Percentiles rank a stretch among this genome's conserved stretches.
These are phyloP conservation scores for Sequoiadendron giganteum DNA, from an alignment of 75 land plant species.

Conservation along the genomic window DNA sequence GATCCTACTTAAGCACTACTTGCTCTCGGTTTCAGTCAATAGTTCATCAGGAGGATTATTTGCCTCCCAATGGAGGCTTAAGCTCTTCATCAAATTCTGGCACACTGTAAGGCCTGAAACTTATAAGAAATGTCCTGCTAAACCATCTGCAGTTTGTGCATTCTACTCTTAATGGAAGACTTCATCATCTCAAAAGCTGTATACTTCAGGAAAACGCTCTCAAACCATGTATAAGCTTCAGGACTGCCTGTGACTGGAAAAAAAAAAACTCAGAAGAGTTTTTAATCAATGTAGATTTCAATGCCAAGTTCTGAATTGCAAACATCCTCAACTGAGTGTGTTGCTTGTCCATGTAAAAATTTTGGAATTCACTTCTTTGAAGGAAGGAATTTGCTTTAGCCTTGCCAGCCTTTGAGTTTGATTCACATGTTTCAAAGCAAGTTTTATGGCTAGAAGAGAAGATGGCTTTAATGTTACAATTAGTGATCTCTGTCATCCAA, in stretches of 20 bases:
- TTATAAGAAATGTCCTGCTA: neutral
- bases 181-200: neutral
- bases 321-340: neutral
- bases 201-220: neutral
- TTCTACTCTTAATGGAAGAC: neutral
- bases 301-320: neutral
- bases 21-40: too few species aligned
- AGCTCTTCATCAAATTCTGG: too few species aligned
- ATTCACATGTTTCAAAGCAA: neutral
- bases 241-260: neutral
- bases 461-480: neutral
- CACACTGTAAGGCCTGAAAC: too few species aligned
- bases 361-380: neutral
- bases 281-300: neutral
- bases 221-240: neutral
- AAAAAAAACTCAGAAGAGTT: too few species aligned
- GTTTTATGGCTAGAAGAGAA: neutral
- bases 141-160: neutral
- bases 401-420: neutral
- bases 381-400: neutral
- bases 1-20: too few species aligned
- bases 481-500: neutral
- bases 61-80: too few species aligned
- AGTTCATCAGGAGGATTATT: too few species aligned
- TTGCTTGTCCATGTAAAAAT: neutral